Percentiles rank a stretch among this genome's conserved stretches.
phyloP scores from a whole-genome alignment of 805 yeast genomes.

The Hanseniaspora pseudoguilliermondii region DNA sequence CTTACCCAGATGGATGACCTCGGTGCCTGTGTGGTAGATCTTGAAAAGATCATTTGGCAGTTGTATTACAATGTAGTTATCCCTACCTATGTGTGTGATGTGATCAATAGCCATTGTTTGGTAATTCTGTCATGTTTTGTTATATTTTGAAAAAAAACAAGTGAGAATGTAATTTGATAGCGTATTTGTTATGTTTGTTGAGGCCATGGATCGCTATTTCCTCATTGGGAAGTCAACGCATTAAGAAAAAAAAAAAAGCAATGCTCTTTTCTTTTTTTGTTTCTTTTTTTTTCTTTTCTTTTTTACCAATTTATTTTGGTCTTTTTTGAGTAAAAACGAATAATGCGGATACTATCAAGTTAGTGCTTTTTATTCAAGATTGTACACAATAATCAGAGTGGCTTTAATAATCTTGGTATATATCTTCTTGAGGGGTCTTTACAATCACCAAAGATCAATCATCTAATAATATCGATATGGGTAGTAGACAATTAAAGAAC shows the following conservation, averaged over 20 bases:
- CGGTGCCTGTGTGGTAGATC: conserved; percentile 48
- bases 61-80: conserved; percentile 43
- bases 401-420: too few relatives aligned
- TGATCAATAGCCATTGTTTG: conserved; percentile 20
- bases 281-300: neutral
- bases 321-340: neutral
- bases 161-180: too few relatives aligned
- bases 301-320: too few relatives aligned
- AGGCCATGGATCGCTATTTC: neutral
- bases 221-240: neutral
- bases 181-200: too few relatives aligned
- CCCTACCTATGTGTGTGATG: conserved; percentile 20
- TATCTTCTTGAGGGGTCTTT: neutral
- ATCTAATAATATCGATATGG: conserved; percentile 37
- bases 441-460: neutral
- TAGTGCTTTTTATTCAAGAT: too few relatives aligned
- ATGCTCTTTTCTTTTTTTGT: neutral
- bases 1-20: conserved; percentile 66
- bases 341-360: too few relatives aligned
- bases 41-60: conserved; percentile 74
- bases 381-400: too few relatives aligned
- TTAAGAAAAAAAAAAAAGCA: neutral
- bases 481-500: conserved; percentile 75
- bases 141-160: too few relatives aligned
- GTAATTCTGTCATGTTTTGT: neutral